Evolutionary conservation across 768 basidiomycete species (phyloP), one percentile per base, ranked within the genome.

Genomic region (Phallus indusiatus): DNA sequence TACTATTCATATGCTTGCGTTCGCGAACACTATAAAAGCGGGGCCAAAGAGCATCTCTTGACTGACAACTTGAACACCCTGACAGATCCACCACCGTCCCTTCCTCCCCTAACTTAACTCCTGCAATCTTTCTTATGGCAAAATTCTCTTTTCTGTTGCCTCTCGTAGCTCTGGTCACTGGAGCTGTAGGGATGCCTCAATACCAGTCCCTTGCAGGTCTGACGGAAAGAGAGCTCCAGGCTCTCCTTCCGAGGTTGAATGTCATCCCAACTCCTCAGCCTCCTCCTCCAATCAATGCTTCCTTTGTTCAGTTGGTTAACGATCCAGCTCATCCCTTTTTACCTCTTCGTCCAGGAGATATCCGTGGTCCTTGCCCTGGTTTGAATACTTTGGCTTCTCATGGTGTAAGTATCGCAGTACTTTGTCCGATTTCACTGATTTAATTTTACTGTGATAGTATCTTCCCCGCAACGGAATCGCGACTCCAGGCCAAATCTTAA

Each of bases 301-400:
- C 51, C 8, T 28, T 17, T 22, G 28, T 42, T 12, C 54, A 53
- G n/a, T 53, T 60, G 11, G 59, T 60, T 16, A 54, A 54, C 18
- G 59, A 60, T 47, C 6, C 11, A 2, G 37, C 35, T 34, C 59
- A 60, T 28, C 59, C 59, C 12, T 60, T 17, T 14, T 14, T 22
- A 21, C 17, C 53, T 18, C 42, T 54, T 9, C 20, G 36, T 5
- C 34, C 14, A 10, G 59, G 53, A 14, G 53, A 60, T 42, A 37
- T 42, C 11, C 36, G 51, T 24, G 59, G 59, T 9, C 59, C 59
- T 8, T 60, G 59, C 53, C 59, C 59, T 20, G 59, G 59, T 1
- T 46, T 60, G 35, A 60, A 60, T 22, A 53, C 59, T 5, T 46
- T 60, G 10, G 59, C 59, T 6, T 54, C 51, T 22, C 59, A 60